Percentiles rank a stretch among this genome's conserved stretches.
Evolutionary conservation across 2,329 filamentous ascomycete species (phyloP).

Genomic region (Colletotrichum musae): DNA sequence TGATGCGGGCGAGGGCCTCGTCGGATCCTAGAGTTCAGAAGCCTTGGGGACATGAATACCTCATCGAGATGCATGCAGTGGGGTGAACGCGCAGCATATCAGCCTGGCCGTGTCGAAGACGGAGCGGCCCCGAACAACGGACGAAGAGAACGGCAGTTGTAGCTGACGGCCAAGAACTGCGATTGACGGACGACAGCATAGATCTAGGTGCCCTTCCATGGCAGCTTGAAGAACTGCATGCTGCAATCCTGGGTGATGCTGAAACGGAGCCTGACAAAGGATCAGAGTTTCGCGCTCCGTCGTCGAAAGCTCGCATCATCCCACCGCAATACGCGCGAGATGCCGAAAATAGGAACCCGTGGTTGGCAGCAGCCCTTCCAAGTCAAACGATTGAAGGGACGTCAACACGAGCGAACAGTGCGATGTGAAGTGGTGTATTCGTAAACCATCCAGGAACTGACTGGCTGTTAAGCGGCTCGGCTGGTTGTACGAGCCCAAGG

Average conservation of each 20-base stretch:
- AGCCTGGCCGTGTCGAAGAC: slow-evolving; percentile 5
- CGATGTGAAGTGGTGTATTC: background rate
- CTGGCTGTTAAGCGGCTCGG: slow-evolving; percentile 10
- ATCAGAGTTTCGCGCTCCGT: slow-evolving; percentile 12
- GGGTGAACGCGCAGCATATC: background rate
- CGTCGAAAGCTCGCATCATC: slow-evolving; percentile 16
- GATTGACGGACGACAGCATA: background rate
- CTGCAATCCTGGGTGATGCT: slow-evolving; percentile 15
- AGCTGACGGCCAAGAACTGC: background rate
- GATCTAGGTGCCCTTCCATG: slow-evolving; percentile 10
- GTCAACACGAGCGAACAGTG: slow-evolving; percentile 17
- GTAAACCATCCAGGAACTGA: slow-evolving; percentile 2
- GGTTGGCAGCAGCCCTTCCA: slow-evolving; percentile 19
- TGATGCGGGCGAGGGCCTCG: background rate
- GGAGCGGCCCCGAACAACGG: slow-evolving; percentile 13
- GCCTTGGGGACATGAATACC: background rate
- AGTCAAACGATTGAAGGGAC: background rate
- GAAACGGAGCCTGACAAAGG: slow-evolving; percentile 37
- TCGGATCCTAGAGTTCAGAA: slow-evolving; percentile 12
- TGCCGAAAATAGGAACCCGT: slow-evolving; percentile 35
- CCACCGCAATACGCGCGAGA: background rate
- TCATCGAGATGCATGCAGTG: slow-evolving; percentile 18
- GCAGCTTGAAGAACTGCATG: slow-evolving; percentile 6
- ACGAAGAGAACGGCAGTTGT: slow-evolving; percentile 7
- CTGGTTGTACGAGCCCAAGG: slow-evolving; percentile 11